Percentiles rank a stretch among this genome's conserved stretches.
Conservation (phyloP, 495 filamentous ascomycete species). For the Viridothelium virens region DNA sequence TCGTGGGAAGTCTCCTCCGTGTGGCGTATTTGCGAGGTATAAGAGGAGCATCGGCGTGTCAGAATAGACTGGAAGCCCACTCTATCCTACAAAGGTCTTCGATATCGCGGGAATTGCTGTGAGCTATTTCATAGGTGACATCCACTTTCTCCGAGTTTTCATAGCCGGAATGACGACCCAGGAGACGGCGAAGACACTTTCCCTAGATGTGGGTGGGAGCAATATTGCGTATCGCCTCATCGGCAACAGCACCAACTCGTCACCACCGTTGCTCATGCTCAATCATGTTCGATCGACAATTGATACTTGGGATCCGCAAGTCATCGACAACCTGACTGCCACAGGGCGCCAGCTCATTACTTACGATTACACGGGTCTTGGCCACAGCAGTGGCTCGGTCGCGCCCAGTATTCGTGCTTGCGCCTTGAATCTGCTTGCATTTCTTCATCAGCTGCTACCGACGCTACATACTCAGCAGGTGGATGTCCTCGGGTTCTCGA, state of each 20-base stretch:
- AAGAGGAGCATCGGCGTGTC: constrained; percentile 4
- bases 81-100: constrained; percentile 5
- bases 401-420: constrained; percentile 21
- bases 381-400: constrained; percentile 20
- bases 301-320: constrained; percentile 27
- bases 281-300: constrained; percentile 34
- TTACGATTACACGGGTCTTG: constrained; percentile 26
- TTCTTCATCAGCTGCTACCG: constrained; percentile 20
- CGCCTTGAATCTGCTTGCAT: constrained; percentile 30
- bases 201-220: constrained; percentile 21
- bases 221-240: constrained; percentile 36
- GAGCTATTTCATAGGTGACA: constrained; percentile 4
- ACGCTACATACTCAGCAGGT: constrained; percentile 30
- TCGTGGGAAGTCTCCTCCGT: neutral
- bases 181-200: constrained; percentile 34
- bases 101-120: neutral
- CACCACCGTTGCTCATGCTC: constrained; percentile 31
- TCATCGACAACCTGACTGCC: constrained; percentile 24
- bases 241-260: constrained; percentile 25
- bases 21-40: neutral
- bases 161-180: constrained; percentile 25
- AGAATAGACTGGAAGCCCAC: neutral
- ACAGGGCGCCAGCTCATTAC: constrained; percentile 23
- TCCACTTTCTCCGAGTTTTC: neutral
- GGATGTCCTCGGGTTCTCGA: constrained; percentile 28